These are phyloP conservation scores for Fusarium goolgardi DNA, from an alignment of 2,329 filamentous ascomycete species.

Conservation along the genomic window DNA sequence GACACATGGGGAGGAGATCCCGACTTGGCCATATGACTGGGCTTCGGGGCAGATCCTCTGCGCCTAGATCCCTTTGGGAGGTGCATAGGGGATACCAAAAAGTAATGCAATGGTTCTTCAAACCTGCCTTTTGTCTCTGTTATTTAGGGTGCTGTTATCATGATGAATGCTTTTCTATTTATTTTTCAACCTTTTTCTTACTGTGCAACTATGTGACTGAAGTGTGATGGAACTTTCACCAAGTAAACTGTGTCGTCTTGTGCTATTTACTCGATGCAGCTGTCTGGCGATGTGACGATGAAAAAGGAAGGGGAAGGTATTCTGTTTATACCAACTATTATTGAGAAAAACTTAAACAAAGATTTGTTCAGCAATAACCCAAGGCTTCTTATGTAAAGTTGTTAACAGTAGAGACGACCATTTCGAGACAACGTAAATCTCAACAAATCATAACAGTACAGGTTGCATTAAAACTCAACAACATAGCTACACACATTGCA, in stretches of 20 bases:
- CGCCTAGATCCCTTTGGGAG: constrained; percentile 51
- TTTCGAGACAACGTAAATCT: not conserved
- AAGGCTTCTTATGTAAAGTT: not conserved
- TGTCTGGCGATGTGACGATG: not conserved
- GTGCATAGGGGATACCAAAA: constrained; percentile 55
- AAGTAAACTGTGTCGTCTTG: not conserved
- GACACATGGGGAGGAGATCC: constrained; percentile 48
- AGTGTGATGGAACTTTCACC: not conserved
- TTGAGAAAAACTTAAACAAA: too few relatives aligned
- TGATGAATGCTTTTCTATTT: constrained; percentile 49
- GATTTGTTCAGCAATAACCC: too few relatives aligned
- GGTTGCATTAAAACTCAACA: not conserved
- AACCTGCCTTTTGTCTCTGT: constrained; percentile 51
- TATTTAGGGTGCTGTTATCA: constrained; percentile 54
- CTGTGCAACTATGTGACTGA: not conserved
- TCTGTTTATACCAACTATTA: not conserved
- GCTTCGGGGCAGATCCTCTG: constrained; percentile 53
- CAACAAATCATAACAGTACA: not conserved
- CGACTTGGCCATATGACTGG: constrained; percentile 52
- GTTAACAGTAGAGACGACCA: not conserved
- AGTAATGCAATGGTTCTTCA: constrained; percentile 56
- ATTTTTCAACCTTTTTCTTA: constrained; percentile 17
- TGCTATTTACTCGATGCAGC: not conserved
- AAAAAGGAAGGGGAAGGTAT: not conserved
- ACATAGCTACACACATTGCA: not conserved